Base-by-base conservation (phyloP, 2,329 filamentous ascomycete species). In the Penicillium sp. region DNA sequence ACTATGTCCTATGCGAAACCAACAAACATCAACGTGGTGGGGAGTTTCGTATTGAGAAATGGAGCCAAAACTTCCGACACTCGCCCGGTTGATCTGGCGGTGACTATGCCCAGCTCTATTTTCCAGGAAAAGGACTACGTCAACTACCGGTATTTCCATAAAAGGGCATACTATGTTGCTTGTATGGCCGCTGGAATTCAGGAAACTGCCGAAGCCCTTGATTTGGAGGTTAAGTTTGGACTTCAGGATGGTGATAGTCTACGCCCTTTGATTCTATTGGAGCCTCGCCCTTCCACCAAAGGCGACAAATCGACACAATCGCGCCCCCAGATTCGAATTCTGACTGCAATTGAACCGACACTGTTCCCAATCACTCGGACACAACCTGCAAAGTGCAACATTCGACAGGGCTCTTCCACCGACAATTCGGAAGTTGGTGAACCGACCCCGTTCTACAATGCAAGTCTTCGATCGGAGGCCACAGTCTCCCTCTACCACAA, bases 91-190 rank as follows among this genome's bases (percentile, higher is more conserved):
- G 93, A 97, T 71, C 84, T 97, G 81, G 85, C 93, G 5, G 84
- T 96, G 13, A 88, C 89, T 41, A 95, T 99, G 85, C 93, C 94
- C 4, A 62, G 77, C 51, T 75, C 82, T 1, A 74, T 96, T 10
- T 92, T 97, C 64, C 91, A 96, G 66, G 90, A 95, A 37, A 97
- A 97, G 74, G 94, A 99, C 72, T 97, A 93, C 69, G 80, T 92
- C 43, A 91, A 96, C 70, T 82, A 94, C 77, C 85, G 94, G 55
- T 97, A 96, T 75, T 96, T 97, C 68, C 92, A 97, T 75, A 95
- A 96, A 66, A 81, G 92, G 57, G 89, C 94, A 10, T 97, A 93
- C 72, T 97, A 95, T 67, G 77, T 97, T 44, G 90, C 92, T 27
- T 90, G 89, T 58, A 77, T 97, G 49, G 86, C 91, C 12, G 85